Evolutionary conservation across 306 rosid genomes (phyloP).

Genomic region (Lathyrus tuberosus): DNA sequence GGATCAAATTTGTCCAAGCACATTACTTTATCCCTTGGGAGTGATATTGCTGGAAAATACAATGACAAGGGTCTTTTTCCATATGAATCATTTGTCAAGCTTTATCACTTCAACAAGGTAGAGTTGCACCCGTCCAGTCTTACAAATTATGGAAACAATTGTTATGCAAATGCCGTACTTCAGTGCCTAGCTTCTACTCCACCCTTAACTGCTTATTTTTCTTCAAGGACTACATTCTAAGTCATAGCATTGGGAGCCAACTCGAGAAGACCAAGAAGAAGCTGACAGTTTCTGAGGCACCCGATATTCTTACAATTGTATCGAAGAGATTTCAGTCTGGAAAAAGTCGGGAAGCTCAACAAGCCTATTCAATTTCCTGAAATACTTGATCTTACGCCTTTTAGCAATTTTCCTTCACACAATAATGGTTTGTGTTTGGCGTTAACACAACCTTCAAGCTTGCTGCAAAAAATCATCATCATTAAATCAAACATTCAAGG

Average conservation of each 20-base stretch:
- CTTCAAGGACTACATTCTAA: conserved; percentile 86
- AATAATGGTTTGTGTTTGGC: too few relatives aligned
- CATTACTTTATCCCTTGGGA: conserved; percentile 45
- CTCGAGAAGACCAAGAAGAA: conserved; percentile 97
- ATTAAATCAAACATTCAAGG: too few relatives aligned
- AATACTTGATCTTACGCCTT: conserved; percentile 84
- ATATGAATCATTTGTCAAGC: conserved; percentile 78
- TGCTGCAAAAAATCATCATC: too few relatives aligned
- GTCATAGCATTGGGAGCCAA: conserved; percentile 76
- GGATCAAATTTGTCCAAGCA: conserved; percentile 71
- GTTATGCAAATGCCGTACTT: conserved; percentile 95
- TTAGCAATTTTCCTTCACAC: too few relatives aligned
- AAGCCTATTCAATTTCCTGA: conserved; percentile 87
- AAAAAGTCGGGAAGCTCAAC: conserved; percentile 93
- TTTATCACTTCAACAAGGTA: conserved; percentile 71
- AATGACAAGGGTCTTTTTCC: conserved; percentile 75
- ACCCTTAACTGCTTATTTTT: conserved; percentile 84
- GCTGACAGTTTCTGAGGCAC: conserved; percentile 87
- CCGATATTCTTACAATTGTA: conserved; percentile 92
- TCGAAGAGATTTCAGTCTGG: conserved; percentile 98
- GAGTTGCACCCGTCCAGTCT: conserved; percentile 84
- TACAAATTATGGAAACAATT: conserved; percentile 89
- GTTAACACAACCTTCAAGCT: too few relatives aligned
- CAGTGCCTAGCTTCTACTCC: conserved; percentile 95
- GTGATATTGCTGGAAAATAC: conserved; percentile 61